Conservation (phyloP, 2,329 filamentous ascomycete genomes). For the Sporothrix brunneoviolacea region DNA sequence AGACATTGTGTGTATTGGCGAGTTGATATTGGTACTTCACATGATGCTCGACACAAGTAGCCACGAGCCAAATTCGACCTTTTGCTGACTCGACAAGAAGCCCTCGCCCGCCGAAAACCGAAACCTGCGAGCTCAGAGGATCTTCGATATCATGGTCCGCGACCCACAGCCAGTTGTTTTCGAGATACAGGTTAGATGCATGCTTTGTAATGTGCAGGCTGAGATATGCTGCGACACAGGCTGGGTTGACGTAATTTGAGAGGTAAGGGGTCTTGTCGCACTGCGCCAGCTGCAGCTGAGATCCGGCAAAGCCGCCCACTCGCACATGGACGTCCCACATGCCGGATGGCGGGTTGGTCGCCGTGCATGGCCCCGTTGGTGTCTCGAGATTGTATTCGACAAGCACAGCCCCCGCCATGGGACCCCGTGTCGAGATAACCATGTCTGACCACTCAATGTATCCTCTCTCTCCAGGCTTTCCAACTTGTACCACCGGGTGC, state of each 20-base stretch:
- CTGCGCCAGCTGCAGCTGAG: slow-evolving; percentile 58
- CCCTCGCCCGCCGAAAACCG: slow-evolving; percentile 27
- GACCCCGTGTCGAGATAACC: slow-evolving; percentile 61
- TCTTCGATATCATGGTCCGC: slow-evolving; percentile 47
- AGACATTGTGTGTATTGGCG: slow-evolving; percentile 48
- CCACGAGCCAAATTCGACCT: slow-evolving; percentile 49
- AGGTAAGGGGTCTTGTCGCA: slow-evolving; percentile 51
- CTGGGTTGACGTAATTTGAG: slow-evolving; percentile 24
- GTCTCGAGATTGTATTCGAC: slow-evolving; percentile 66
- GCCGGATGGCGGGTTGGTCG: slow-evolving; percentile 34
- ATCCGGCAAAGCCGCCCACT: slow-evolving; percentile 65
- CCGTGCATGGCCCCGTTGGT: slow-evolving; percentile 20
- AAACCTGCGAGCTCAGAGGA: slow-evolving; percentile 24
- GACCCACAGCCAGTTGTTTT: slow-evolving; percentile 46
- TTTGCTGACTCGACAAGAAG: slow-evolving; percentile 31
- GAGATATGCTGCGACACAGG: slow-evolving; percentile 33
- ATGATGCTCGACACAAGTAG: slow-evolving; percentile 54
- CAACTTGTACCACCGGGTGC: slow-evolving; percentile 57
- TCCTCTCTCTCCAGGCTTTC: slow-evolving; percentile 54
- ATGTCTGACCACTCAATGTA: slow-evolving; percentile 66
- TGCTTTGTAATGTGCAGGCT: slow-evolving; percentile 35
- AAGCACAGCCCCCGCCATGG: slow-evolving; percentile 60
- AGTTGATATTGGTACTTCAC: slow-evolving; percentile 60
- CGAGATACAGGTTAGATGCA: slow-evolving; percentile 35
- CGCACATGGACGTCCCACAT: slow-evolving; percentile 74